These are phyloP conservation scores for Nidula microcarpa DNA, from an alignment of 768 basidiomycete genomes.

Conservation along the genomic window DNA sequence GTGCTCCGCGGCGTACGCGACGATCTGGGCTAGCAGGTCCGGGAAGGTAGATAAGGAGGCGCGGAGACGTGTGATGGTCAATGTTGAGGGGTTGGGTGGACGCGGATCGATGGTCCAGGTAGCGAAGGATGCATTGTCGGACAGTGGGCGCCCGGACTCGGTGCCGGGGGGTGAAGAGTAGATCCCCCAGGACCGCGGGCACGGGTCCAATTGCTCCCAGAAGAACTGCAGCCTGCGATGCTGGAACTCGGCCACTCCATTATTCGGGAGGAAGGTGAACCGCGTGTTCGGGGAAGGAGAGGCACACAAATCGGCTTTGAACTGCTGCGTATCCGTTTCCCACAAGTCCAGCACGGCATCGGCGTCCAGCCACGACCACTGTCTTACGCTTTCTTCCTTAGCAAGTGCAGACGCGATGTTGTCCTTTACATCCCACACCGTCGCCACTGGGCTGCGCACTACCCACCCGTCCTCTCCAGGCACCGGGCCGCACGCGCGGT, in stretches of 20 bases:
- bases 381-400: background rate
- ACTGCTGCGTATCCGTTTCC: conserved; percentile 31
- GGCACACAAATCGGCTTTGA: conserved; percentile 27
- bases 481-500: conserved; percentile 13
- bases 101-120: conserved; percentile 21
- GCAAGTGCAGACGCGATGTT: background rate
- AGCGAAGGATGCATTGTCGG: conserved; percentile 11
- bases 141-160: conserved; percentile 3
- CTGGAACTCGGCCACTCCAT: conserved; percentile 24
- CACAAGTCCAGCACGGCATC: conserved; percentile 27
- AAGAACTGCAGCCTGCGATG: conserved; percentile 13
- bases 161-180: background rate
- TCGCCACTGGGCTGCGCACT: conserved; percentile 24
- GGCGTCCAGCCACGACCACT: conserved; percentile 25
- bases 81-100: conserved; percentile 5
- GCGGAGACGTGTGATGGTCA: conserved; percentile 24
- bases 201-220: conserved; percentile 10
- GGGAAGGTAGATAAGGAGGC: conserved; percentile 20
- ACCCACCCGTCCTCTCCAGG: conserved; percentile 38
- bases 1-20: conserved; percentile 15
- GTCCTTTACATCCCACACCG: conserved; percentile 28
- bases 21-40: conserved; percentile 24
- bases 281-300: conserved; percentile 1
- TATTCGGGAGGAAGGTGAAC: conserved; percentile 20
- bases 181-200: conserved; percentile 11